Conservation (phyloP, 2,329 filamentous ascomycete genomes). For the Dactylellina drechsleri region DNA sequence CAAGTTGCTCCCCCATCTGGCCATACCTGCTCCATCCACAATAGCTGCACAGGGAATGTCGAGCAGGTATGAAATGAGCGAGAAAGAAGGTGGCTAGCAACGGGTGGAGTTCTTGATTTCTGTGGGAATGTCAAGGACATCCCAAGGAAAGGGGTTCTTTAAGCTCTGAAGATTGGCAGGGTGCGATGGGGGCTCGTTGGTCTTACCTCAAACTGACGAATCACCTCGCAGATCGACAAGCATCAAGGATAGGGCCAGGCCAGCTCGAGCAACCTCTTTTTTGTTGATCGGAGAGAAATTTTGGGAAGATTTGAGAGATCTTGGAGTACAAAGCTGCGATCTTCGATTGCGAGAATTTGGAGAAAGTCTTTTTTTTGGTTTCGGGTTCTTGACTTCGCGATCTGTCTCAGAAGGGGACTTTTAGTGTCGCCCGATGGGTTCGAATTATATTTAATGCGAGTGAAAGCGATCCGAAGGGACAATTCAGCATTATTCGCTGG, state of each 20-base stretch:
- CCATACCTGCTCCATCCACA: slow-evolving; percentile 35
- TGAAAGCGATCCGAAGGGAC: slow-evolving; percentile 7
- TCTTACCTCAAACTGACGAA: slow-evolving; percentile 51
- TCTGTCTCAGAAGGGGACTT: slow-evolving; percentile 18
- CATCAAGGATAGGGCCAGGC: slow-evolving; percentile 37
- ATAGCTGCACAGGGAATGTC: slow-evolving; percentile 48
- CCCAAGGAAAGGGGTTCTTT: slow-evolving; percentile 49
- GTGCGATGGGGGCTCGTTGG: slow-evolving; percentile 20
- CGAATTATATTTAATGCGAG: neutral
- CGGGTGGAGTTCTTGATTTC: slow-evolving; percentile 27
- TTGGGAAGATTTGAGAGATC: neutral
- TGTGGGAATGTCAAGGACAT: slow-evolving; percentile 51
- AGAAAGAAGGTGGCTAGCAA: slow-evolving; percentile 34
- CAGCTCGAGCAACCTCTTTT: slow-evolving; percentile 44
- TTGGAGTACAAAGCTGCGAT: slow-evolving; percentile 26
- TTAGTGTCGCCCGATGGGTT: too few species aligned
- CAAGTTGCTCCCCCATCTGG: slow-evolving; percentile 27
- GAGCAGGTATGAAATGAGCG: slow-evolving; percentile 43
- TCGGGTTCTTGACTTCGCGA: neutral
- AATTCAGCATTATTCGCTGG: slow-evolving; percentile 27
- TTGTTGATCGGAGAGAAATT: neutral
- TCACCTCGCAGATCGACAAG: slow-evolving; percentile 40
- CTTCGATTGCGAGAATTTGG: slow-evolving; percentile 20
- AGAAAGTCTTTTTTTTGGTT: slow-evolving; percentile 9
- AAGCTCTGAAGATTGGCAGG: slow-evolving; percentile 49